Conservation (phyloP, 371 early-diverging fungal species). For the Lichtheimia hyalospora region DNA sequence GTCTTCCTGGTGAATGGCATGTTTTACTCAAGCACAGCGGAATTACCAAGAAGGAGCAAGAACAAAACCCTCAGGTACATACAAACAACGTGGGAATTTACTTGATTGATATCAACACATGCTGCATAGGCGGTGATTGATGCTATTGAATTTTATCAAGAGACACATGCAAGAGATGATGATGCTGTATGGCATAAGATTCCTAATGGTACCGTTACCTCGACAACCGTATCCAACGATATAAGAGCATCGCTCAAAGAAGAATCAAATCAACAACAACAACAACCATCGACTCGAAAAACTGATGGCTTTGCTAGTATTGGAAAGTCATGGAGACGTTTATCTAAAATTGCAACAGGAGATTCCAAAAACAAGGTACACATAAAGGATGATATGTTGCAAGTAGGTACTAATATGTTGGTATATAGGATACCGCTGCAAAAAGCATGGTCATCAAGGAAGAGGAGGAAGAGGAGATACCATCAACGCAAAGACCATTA, state of each 20-base stretch:
- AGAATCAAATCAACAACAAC: background rate
- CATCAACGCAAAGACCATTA: background rate
- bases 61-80: conserved; percentile 84
- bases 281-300: background rate
- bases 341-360: background rate
- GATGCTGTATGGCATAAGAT: conserved; percentile 90
- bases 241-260: background rate
- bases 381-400: too few species aligned
- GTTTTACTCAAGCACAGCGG: conserved; percentile 86
- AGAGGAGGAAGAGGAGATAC: background rate
- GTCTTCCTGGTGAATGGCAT: conserved; percentile 94
- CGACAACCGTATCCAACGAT: background rate
- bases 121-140: conserved; percentile 78
- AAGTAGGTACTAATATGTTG: too few species aligned
- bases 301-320: background rate
- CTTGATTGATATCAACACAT: background rate
- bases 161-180: conserved; percentile 61
- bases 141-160: conserved; percentile 89
- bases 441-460: background rate
- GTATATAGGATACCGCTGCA: background rate
- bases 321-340: background rate
- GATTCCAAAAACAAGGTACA: background rate
- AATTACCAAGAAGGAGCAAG: conserved; percentile 92
- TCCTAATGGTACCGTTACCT: conserved; percentile 44
- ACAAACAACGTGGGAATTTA: background rate